phyloP scores from a whole-genome alignment of 2,329 filamentous ascomycete species.

The Beauveria sp. region DNA sequence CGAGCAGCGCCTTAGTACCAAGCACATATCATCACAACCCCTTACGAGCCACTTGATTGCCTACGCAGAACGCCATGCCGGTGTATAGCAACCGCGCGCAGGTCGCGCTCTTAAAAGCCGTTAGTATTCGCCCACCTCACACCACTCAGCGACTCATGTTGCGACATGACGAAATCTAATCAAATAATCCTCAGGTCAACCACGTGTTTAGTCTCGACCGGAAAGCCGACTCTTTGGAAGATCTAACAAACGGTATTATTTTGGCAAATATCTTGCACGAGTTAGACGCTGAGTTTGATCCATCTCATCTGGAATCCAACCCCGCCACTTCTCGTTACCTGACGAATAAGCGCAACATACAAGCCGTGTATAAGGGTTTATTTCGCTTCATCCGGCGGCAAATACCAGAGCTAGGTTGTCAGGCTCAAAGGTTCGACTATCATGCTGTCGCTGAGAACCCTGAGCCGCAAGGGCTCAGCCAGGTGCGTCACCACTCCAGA shows the following conservation, averaged over 20 bases:
- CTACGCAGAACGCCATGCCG: slow-evolving; percentile 24
- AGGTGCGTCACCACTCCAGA: slow-evolving; percentile 26
- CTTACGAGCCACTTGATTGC: background rate
- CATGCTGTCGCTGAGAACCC: slow-evolving; percentile 51
- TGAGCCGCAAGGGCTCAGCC: slow-evolving; percentile 44
- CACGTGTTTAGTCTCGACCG: slow-evolving; percentile 36
- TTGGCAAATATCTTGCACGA: slow-evolving; percentile 50
- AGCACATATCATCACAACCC: background rate
- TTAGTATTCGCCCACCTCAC: slow-evolving; percentile 21
- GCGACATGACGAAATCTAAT: background rate
- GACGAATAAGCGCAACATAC: slow-evolving; percentile 43
- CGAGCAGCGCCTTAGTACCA: background rate
- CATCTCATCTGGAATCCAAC: slow-evolving; percentile 42
- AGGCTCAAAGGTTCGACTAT: slow-evolving; percentile 47
- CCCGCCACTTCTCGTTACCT: slow-evolving; percentile 36
- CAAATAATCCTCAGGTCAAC: slow-evolving; percentile 21
- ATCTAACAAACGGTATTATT: slow-evolving; percentile 45
- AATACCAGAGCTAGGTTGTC: slow-evolving; percentile 41
- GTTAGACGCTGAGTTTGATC: slow-evolving; percentile 49
- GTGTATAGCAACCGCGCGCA: slow-evolving; percentile 36
- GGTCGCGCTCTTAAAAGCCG: slow-evolving; percentile 49
- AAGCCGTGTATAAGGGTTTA: slow-evolving; percentile 46
- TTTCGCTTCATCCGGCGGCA: slow-evolving; percentile 48
- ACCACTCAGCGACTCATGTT: background rate
- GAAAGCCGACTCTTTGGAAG: slow-evolving; percentile 40